Percentiles rank a stretch among this genome's conserved stretches.
phyloP scores from a whole-genome alignment of 2,329 filamentous ascomycete genomes.

The Sarocladium strictum region DNA sequence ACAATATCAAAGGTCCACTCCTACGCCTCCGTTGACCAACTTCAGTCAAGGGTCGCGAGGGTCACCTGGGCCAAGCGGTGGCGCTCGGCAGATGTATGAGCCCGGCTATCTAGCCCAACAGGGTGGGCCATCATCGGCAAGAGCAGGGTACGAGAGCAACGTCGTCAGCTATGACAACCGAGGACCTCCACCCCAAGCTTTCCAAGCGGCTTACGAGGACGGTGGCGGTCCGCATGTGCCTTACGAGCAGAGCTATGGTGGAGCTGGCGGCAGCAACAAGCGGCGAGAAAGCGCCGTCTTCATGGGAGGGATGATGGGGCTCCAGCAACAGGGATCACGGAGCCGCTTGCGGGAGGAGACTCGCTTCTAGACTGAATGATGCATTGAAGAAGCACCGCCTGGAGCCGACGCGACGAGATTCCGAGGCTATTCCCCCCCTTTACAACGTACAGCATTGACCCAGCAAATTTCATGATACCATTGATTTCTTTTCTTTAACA shows the following conservation, averaged over 20 bases:
- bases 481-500: slow-evolving; percentile 10
- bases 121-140: not conserved
- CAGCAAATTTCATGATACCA: slow-evolving; percentile 11
- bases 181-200: slow-evolving; percentile 15
- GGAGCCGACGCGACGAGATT: slow-evolving; percentile 3
- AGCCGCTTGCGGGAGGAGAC: slow-evolving; percentile 50
- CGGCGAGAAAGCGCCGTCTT: slow-evolving; percentile 58
- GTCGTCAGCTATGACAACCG: slow-evolving; percentile 21
- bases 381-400: slow-evolving; percentile 1
- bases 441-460: not conserved
- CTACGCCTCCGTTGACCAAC: slow-evolving; percentile 36
- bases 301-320: slow-evolving; percentile 39
- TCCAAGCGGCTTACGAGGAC: slow-evolving; percentile 5
- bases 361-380: slow-evolving; percentile 28
- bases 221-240: slow-evolving; percentile 15
- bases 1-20: slow-evolving; percentile 30
- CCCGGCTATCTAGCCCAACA: slow-evolving; percentile 34
- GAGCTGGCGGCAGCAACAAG: slow-evolving; percentile 28
- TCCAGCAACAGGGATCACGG: slow-evolving; percentile 45
- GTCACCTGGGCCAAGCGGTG: slow-evolving; percentile 5
- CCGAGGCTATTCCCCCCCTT: slow-evolving; percentile 8
- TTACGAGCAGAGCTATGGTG: slow-evolving; percentile 29
- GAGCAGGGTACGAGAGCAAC: slow-evolving; percentile 5
- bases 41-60: not conserved
- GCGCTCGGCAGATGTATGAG: slow-evolving; percentile 35